Evolutionary conservation across 2,329 filamentous ascomycete genomes (phyloP).

Genomic region (Phoma sp.): DNA sequence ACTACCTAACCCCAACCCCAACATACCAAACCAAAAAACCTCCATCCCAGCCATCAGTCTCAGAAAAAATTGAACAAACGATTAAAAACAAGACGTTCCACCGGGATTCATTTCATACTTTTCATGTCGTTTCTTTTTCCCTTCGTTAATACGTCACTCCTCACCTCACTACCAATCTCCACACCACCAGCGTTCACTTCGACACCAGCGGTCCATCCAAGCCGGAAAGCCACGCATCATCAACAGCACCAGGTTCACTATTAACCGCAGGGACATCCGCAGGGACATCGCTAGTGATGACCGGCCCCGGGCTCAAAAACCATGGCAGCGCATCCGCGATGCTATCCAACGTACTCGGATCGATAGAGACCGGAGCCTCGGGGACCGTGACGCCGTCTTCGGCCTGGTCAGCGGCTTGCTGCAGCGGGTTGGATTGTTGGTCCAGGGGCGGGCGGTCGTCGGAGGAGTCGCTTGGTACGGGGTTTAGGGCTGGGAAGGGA

Average conservation of each 20-base stretch:
- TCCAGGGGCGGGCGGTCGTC: background rate
- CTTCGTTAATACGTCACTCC: too few species aligned
- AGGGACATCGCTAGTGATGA: background rate
- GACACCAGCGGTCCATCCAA: background rate
- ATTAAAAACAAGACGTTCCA: too few species aligned
- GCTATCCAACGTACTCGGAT: background rate
- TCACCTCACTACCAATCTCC: too few species aligned
- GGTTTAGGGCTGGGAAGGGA: background rate
- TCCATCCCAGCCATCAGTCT: conserved; percentile 9
- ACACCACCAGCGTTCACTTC: background rate
- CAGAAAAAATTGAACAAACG: too few species aligned
- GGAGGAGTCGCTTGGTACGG: background rate
- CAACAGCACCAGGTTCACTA: background rate
- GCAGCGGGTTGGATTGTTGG: background rate
- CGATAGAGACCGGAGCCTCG: background rate
- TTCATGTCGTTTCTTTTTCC: too few species aligned
- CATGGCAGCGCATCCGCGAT: conserved; percentile 9
- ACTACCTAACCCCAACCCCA: background rate
- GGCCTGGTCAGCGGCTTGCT: conserved; percentile 6
- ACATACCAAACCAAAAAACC: background rate
- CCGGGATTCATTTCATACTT: too few species aligned
- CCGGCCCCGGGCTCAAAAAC: background rate
- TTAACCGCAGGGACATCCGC: too few species aligned
- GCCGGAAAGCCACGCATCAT: background rate
- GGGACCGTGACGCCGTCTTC: conserved; percentile 1